phyloP scores from a whole-genome alignment of 768 basidiomycete genomes.

The Leucogyrophana mollusca region DNA sequence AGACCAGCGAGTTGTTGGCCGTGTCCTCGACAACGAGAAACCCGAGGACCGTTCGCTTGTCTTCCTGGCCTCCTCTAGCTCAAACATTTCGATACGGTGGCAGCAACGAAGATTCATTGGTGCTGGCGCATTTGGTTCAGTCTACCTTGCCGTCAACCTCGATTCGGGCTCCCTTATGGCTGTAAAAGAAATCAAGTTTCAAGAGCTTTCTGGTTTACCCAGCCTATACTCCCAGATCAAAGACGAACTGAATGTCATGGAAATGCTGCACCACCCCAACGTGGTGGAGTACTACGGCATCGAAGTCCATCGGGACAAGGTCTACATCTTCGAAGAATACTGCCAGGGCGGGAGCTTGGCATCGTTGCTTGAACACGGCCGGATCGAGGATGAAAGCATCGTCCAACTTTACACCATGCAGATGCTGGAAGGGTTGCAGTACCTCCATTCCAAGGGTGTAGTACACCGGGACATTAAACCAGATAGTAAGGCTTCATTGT shows the following conservation, averaged over 20 bases:
- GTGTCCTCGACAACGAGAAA: conserved; percentile 91
- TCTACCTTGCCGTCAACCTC: conserved; percentile 96
- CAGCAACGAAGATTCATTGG: conserved; percentile 98
- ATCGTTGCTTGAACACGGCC: conserved; percentile 83
- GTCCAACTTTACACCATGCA: conserved; percentile 96
- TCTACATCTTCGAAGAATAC: conserved; percentile 98
- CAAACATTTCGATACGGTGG: conserved; percentile 95
- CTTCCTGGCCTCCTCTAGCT: conserved; percentile 93
- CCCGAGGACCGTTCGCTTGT: conserved; percentile 92
- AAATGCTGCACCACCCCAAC: conserved; percentile 95
- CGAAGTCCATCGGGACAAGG: conserved; percentile 97
- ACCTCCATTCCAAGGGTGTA: conserved; percentile 89
- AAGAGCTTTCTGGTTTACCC: conserved; percentile 86
- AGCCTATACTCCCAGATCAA: conserved; percentile 90
- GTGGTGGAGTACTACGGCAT: conserved; percentile 99
- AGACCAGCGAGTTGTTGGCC: conserved; percentile 79
- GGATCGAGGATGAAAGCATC: conserved; percentile 96
- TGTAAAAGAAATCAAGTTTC: conserved; percentile 98
- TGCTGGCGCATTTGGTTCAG: conserved; percentile 98
- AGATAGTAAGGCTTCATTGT: conserved; percentile 69
- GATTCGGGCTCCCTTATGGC: conserved; percentile 97
- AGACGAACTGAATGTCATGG: conserved; percentile 97
- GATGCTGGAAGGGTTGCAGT: conserved; percentile 91
- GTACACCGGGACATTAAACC: conserved; percentile 98
- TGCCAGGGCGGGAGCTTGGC: conserved; percentile 95